Conservation (phyloP, 2,329 filamentous ascomycete species). For the Ceratocystis alfenasii region DNA sequence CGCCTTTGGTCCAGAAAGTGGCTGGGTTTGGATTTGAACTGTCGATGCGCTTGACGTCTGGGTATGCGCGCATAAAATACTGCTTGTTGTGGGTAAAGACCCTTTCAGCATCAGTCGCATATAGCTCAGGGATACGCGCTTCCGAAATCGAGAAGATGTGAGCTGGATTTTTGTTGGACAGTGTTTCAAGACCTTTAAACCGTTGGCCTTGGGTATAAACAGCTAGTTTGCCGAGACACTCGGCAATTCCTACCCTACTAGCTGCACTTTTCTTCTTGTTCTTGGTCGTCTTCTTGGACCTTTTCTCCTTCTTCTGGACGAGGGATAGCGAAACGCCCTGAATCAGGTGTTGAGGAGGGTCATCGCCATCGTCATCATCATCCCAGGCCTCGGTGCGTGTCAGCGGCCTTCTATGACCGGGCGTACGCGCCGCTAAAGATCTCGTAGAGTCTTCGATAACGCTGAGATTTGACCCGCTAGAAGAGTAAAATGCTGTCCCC, state of each 20-base stretch:
- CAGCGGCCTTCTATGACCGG: neutral
- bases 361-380: neutral
- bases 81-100: constrained; percentile 80
- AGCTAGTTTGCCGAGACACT: constrained; percentile 56
- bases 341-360: neutral
- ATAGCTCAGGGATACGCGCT: constrained; percentile 51
- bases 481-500: neutral
- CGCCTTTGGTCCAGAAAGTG: constrained; percentile 81
- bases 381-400: no score
- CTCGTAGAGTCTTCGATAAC: neutral
- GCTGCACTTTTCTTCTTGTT: constrained; percentile 7
- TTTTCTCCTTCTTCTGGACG: neutral
- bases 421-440: neutral
- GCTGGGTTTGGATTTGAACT: constrained; percentile 94
- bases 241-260: neutral
- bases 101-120: constrained; percentile 53
- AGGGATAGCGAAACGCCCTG: constrained; percentile 7
- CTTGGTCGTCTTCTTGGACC: neutral
- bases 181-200: constrained; percentile 59
- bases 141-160: constrained; percentile 87
- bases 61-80: constrained; percentile 86
- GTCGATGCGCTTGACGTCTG: constrained; percentile 61
- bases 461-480: constrained; percentile 4
- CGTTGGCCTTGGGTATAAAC: constrained; percentile 80
- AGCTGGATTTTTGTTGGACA: constrained; percentile 45